Conservation (phyloP, 805 yeast genomes). For the Candida maltosa region DNA sequence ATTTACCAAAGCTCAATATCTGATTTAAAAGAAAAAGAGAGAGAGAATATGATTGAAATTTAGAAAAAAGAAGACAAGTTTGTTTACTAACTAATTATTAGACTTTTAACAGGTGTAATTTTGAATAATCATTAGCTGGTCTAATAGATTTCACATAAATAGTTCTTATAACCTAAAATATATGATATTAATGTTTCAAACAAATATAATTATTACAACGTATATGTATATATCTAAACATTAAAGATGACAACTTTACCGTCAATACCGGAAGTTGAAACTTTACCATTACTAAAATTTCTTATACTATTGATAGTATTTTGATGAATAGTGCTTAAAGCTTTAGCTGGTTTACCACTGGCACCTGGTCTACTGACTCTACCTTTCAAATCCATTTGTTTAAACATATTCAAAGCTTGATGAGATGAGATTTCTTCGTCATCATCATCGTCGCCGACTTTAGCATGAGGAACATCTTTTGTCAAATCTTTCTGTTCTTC, state of each 20-base stretch:
- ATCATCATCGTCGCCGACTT: conserved; percentile 30
- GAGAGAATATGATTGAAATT: no score
- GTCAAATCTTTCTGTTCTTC: conserved; percentile 48
- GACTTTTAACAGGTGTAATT: no score
- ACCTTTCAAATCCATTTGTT: conserved; percentile 94
- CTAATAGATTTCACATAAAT: no score
- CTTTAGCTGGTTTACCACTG: conserved; percentile 23
- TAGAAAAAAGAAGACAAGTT: no score
- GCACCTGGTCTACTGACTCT: conserved; percentile 46
- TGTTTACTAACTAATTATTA: no score
- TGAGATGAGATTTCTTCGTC: conserved; percentile 63
- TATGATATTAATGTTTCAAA: no score
- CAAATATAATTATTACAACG: no score
- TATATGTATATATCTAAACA: conserved; percentile 13
- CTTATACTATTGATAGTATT: conserved; percentile 76
- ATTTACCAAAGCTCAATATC: conserved; percentile 54
- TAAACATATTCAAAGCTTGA: conserved; percentile 87
- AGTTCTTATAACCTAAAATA: no score
- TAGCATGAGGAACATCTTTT: conserved; percentile 42
- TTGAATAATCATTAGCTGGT: no score
- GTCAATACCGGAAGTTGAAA: conserved; percentile 77
- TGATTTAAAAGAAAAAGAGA: conserved; percentile 1
- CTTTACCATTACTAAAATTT: conserved; percentile 43
- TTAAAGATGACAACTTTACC: conserved; percentile 83
- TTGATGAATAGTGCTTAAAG: conserved; percentile 79